Percentiles rank a stretch among this genome's conserved stretches.
phyloP scores from a whole-genome alignment of 2,329 filamentous ascomycete species.

The Parastagonospora nodorum region DNA sequence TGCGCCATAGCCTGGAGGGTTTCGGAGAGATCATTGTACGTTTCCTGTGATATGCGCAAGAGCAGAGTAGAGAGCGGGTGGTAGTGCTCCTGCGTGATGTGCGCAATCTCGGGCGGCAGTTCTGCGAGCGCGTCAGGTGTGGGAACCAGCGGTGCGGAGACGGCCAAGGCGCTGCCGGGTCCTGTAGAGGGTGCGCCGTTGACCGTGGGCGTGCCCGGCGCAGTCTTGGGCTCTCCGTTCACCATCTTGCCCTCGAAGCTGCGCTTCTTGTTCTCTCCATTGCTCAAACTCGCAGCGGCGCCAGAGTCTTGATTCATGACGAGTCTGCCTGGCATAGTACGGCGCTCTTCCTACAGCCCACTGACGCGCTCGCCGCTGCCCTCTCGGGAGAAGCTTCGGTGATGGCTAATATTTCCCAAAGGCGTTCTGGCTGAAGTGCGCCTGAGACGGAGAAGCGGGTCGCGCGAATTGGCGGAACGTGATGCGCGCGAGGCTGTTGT shows the following conservation, averaged over 20 bases:
- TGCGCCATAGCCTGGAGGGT: constrained; percentile 72
- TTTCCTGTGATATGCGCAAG: constrained; percentile 78
- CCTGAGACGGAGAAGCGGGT: neutral
- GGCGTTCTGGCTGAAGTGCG: neutral
- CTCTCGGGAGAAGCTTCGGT: constrained; percentile 6
- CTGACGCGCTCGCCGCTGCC: constrained; percentile 39
- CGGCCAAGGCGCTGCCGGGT: constrained; percentile 4
- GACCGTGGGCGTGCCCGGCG: constrained; percentile 11
- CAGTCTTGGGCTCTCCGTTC: constrained; percentile 32
- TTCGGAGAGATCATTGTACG: constrained; percentile 76
- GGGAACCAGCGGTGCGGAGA: constrained; percentile 7
- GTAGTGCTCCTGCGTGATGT: constrained; percentile 74
- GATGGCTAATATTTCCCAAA: constrained; percentile 1
- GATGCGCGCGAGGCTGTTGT: neutral
- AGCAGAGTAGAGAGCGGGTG: constrained; percentile 77
- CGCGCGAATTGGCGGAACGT: neutral
- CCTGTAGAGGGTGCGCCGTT: constrained; percentile 7
- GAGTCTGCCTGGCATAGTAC: constrained; percentile 56
- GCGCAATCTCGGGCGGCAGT: constrained; percentile 60
- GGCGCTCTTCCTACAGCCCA: constrained; percentile 33
- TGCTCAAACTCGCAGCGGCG: constrained; percentile 35
- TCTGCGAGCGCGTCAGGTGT: constrained; percentile 31
- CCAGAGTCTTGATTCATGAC: constrained; percentile 53
- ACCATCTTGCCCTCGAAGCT: constrained; percentile 34
- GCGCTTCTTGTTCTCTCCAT: constrained; percentile 38